A percentile compares a stretch with the other conserved stretches of the same genome.
phyloP scores from a whole-genome alignment of 2,329 filamentous ascomycete species.

The Epichloe coenophiala region DNA sequence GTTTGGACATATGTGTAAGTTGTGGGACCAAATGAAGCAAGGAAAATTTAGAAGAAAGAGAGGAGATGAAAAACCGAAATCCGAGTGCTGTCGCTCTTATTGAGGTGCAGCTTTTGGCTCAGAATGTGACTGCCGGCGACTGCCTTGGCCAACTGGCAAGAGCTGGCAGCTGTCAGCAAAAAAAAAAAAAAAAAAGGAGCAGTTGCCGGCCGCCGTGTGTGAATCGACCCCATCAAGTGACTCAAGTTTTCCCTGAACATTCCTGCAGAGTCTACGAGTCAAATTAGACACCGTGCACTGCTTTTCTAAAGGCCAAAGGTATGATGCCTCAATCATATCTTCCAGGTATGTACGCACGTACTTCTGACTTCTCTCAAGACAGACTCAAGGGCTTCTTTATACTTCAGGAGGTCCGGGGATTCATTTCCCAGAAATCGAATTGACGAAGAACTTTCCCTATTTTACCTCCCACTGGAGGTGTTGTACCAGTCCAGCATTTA shows the following conservation, averaged over 20 bases:
- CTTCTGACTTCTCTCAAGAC: conserved; percentile 8
- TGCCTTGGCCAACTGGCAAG: neutral
- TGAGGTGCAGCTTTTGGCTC: neutral
- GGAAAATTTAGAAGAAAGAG: neutral
- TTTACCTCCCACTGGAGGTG: conserved; percentile 8
- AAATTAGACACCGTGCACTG: no score
- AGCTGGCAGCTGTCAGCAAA: neutral
- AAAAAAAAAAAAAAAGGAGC: neutral
- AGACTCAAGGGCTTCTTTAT: conserved; percentile 7
- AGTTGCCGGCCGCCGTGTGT: neutral
- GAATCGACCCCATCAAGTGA: no score
- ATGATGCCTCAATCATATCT: no score
- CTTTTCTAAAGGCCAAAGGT: no score
- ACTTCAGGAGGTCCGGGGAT: conserved; percentile 7
- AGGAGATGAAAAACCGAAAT: neutral
- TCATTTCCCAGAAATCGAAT: conserved; percentile 11
- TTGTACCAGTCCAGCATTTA: conserved; percentile 4
- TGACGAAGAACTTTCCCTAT: conserved; percentile 9
- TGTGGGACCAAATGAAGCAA: neutral
- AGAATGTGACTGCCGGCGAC: neutral
- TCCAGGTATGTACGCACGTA: neutral
- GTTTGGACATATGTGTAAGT: neutral
- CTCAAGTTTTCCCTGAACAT: no score
- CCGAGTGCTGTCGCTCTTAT: no score
- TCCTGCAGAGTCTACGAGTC: no score